Percentiles rank a stretch among this genome's conserved stretches.
phyloP scores from a whole-genome alignment of 305 asterid genomes.

The Fraxinus baroniana region DNA sequence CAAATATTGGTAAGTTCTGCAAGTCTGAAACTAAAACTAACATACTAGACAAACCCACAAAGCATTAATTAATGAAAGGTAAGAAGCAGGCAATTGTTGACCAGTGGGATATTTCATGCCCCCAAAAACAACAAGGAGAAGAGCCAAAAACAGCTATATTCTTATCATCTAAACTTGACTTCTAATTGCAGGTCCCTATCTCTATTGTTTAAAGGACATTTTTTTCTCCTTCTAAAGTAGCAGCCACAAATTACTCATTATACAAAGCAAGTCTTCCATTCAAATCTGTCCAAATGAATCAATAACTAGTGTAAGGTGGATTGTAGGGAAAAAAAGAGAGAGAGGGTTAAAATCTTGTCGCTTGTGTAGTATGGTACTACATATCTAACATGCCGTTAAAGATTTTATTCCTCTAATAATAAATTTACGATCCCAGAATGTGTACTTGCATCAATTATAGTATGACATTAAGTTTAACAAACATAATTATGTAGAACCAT shows the following conservation, averaged over 20 bases:
- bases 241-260: slow-evolving; percentile 10
- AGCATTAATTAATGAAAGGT: slow-evolving; percentile 48
- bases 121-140: slow-evolving; percentile 34
- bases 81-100: slow-evolving; percentile 49
- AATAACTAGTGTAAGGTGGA: background rate
- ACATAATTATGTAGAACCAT: background rate
- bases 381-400: background rate
- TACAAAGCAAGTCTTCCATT: background rate
- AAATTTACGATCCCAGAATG: background rate
- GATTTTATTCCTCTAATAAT: background rate
- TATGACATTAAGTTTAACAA: background rate
- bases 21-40: too few species aligned
- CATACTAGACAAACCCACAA: slow-evolving; percentile 32
- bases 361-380: background rate
- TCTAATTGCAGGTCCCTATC: slow-evolving; percentile 17
- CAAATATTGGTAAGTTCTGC: background rate
- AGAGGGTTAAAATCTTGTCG: background rate
- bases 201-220: background rate
- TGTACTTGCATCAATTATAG: background rate
- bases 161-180: slow-evolving; percentile 38
- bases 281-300: background rate
- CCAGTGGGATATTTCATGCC: slow-evolving; percentile 45
- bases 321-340: background rate
- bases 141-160: slow-evolving; percentile 39
- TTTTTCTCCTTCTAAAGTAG: background rate